Evolutionary conservation across 257 asterid genomes (phyloP).

Genomic region (Cinchona pubescens): DNA sequence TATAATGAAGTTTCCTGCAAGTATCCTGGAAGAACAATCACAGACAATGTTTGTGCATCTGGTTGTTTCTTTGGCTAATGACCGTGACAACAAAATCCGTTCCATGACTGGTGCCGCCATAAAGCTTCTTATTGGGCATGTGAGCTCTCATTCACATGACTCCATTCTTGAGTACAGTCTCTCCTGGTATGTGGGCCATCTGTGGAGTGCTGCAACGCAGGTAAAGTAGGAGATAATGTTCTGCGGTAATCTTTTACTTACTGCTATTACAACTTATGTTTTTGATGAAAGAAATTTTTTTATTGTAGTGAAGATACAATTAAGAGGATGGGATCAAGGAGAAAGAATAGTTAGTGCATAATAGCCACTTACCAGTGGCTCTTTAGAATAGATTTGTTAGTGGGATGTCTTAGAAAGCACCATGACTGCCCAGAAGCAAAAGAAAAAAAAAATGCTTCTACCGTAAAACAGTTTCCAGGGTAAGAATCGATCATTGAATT

Average conservation of each 20-base stretch:
- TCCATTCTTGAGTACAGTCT: slow-evolving; percentile 59
- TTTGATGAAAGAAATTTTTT: background rate
- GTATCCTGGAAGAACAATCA: slow-evolving; percentile 53
- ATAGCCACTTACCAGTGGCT: background rate
- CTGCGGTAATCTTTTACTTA: background rate
- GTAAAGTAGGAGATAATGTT: slow-evolving; percentile 27
- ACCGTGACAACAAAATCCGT: slow-evolving; percentile 70
- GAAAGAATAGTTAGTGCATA: background rate
- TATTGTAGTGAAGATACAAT: background rate
- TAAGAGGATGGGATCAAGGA: background rate
- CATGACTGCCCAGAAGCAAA: background rate
- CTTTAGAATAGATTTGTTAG: background rate
- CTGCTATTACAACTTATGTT: background rate
- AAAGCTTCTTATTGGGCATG: slow-evolving; percentile 67
- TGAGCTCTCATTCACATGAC: slow-evolving; percentile 44
- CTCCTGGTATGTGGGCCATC: slow-evolving; percentile 74
- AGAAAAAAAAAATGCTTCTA: background rate
- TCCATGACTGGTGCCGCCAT: slow-evolving; percentile 76
- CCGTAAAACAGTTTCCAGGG: background rate
- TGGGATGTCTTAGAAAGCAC: background rate
- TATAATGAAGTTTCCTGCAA: slow-evolving; percentile 63
- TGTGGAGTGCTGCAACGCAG: slow-evolving; percentile 92
- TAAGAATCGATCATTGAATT: background rate
- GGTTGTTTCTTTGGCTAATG: slow-evolving; percentile 77
- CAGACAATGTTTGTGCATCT: slow-evolving; percentile 64